Percentiles rank a stretch among this genome's conserved stretches.
Conservation (phyloP, 1,139 yeast genomes). For the Lodderomyces elongisporus region DNA sequence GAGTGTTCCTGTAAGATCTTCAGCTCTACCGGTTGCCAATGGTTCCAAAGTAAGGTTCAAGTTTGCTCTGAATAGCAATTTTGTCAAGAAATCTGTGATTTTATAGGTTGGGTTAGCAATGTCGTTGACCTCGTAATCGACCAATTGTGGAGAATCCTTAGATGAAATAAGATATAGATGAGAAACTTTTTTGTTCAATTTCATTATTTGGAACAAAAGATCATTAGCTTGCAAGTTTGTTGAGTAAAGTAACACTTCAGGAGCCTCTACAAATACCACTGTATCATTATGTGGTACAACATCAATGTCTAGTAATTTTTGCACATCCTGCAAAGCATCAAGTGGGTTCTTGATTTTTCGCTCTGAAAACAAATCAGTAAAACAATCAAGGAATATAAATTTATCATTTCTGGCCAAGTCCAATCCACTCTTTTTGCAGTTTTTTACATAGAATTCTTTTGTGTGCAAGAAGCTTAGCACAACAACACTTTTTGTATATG, state of each 20-base stretch:
- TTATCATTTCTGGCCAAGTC: conserved; percentile 24
- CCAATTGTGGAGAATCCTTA: conserved; percentile 31
- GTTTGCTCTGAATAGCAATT: conserved; percentile 46
- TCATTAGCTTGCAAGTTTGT: conserved; percentile 30
- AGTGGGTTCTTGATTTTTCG: conserved; percentile 20
- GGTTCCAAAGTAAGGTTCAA: conserved; percentile 56
- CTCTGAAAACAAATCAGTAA: conserved; percentile 36
- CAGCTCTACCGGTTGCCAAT: conserved; percentile 74
- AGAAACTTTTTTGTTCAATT: conserved; percentile 31
- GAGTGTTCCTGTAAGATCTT: conserved; percentile 73
- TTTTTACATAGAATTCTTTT: conserved; percentile 30
- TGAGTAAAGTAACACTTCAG: conserved; percentile 47
- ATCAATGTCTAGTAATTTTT: conserved; percentile 19
- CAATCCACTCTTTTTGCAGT: conserved; percentile 42
- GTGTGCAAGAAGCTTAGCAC: conserved; percentile 41
- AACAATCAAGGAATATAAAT: conserved; percentile 43
- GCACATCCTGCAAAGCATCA: conserved; percentile 14
- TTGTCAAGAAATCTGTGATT: conserved; percentile 43
- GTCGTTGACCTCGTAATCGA: conserved; percentile 25
- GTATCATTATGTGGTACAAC: conserved; percentile 17
- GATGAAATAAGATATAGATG: conserved; percentile 31
- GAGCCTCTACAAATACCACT: conserved; percentile 40
- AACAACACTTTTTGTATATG: conserved; percentile 25
- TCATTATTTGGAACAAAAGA: conserved; percentile 30
- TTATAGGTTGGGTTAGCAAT: conserved; percentile 26